Base-by-base conservation (phyloP, 805 yeast species). In the Lipomyces yamanashiensis region DNA sequence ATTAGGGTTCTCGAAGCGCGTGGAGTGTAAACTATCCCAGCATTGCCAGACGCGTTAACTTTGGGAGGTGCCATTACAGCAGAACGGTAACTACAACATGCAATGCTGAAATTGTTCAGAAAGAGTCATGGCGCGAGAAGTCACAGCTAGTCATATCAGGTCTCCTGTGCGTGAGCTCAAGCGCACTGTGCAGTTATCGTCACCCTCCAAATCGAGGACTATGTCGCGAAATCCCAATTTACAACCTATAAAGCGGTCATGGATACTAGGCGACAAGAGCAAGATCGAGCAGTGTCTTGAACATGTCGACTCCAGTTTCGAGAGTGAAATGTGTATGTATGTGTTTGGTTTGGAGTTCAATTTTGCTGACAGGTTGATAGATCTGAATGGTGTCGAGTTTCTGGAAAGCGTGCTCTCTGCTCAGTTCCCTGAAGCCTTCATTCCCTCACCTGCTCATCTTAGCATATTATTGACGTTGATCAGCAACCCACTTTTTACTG, bases 311-410 rank as follows among this genome's bases (percentile, higher is more conserved):
- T 49, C 60, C 3, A 47, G 51, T 33, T 58, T 65, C 36, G 68
- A 65, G 34, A 61, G 61, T 9, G 66, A 65, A 41, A 36, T 65
- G 13, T 65, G 68, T 65, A 52, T 12, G 68, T 9, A 39, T 55
- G 15, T 33, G 7, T 19, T 17, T 15, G 7, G 58, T n/a, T 17
- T 10, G 52, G 5, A 15, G 34, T 19, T 12, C 13, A 17, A 34
- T 23, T 28, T 2, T 23, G n/a, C 34, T 21, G 19, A 19, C 49
- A 51, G 40, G 50, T 47, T 7, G 8, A 2, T 33, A 66, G 69
- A 63, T 43, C 56, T 56, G 40, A 17, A 33, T 13, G 69, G 62
- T n/a, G 40, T 66, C 10, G 15, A 41, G 47, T 66, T 64, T 50
- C 39, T 66, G 34, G 65, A 59, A 39, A 34, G 53, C 8, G 28